phyloP scores from a whole-genome alignment of 345 rosid species.

The Brassica cretica region DNA sequence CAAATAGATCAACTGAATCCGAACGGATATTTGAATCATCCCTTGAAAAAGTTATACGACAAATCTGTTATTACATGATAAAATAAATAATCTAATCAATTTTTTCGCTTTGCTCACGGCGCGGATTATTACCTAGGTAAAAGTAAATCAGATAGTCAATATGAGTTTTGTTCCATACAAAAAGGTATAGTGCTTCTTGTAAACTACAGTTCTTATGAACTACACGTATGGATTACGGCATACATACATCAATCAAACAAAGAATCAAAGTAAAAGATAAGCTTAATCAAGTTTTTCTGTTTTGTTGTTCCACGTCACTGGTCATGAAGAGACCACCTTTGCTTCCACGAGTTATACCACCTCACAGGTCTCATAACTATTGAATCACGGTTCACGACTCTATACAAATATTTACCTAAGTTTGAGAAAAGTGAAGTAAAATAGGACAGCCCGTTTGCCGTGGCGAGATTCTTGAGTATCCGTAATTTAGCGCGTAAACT shows the following conservation, averaged over 20 bases:
- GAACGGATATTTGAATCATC: no score
- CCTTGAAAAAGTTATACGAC: no score
- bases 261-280: conserved; percentile 16
- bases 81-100: no score
- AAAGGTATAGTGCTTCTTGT: background rate
- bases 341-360: conserved; percentile 13
- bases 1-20: no score
- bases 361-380: conserved; percentile 4
- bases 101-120: no score
- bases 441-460: background rate
- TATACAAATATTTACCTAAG: background rate
- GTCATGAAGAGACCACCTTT: background rate
- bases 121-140: no score
- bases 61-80: no score
- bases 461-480: background rate
- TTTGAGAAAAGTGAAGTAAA: background rate
- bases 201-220: background rate
- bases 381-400: background rate
- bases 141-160: background rate
- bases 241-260: background rate
- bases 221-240: conserved; percentile 6
- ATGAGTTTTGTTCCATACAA: background rate
- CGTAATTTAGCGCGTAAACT: background rate
- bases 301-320: conserved; percentile 22
- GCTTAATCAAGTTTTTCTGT: background rate